Evolutionary conservation across 2,329 filamentous ascomycete genomes (phyloP).

Genomic region (Trichoderma cornu-damae): DNA sequence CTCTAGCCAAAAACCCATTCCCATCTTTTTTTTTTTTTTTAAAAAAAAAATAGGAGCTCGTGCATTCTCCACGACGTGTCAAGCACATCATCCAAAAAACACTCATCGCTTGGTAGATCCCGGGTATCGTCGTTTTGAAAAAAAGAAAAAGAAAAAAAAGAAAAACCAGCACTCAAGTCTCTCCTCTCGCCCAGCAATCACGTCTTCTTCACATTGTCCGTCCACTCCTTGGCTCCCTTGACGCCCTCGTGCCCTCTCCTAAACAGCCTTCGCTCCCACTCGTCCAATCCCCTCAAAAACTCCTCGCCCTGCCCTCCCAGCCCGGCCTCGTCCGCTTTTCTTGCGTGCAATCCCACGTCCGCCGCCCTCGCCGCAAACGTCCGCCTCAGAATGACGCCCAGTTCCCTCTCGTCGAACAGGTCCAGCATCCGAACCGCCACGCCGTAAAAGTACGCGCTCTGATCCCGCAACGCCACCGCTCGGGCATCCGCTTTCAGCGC

Average conservation of each 20-base stretch:
- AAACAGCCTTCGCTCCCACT: constrained; percentile 78
- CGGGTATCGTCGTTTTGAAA: no score
- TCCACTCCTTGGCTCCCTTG: constrained; percentile 65
- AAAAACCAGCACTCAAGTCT: no score
- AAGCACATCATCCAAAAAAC: no score
- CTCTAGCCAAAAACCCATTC: no score
- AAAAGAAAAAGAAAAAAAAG: no score
- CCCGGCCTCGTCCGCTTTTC: constrained; percentile 65
- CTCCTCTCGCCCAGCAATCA: constrained; percentile 25
- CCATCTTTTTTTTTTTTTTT: no score
- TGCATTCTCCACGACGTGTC: no score
- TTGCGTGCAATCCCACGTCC: constrained; percentile 82
- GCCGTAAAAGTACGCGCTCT: constrained; percentile 83
- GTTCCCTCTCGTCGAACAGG: constrained; percentile 74
- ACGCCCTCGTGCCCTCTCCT: constrained; percentile 68
- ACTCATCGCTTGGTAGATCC: no score
- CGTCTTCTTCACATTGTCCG: constrained; percentile 49
- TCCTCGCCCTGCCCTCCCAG: constrained; percentile 61
- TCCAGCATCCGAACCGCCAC: constrained; percentile 82
- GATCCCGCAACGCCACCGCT: constrained; percentile 74
- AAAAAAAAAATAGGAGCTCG: no score
- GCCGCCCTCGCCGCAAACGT: constrained; percentile 77
- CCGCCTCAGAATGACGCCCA: constrained; percentile 69
- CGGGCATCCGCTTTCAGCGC: constrained; percentile 87
- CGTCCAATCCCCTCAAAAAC: constrained; percentile 82